These are phyloP conservation scores for Sherardia arvensis DNA, from an alignment of 257 asterid genomes.

Conservation along the genomic window DNA sequence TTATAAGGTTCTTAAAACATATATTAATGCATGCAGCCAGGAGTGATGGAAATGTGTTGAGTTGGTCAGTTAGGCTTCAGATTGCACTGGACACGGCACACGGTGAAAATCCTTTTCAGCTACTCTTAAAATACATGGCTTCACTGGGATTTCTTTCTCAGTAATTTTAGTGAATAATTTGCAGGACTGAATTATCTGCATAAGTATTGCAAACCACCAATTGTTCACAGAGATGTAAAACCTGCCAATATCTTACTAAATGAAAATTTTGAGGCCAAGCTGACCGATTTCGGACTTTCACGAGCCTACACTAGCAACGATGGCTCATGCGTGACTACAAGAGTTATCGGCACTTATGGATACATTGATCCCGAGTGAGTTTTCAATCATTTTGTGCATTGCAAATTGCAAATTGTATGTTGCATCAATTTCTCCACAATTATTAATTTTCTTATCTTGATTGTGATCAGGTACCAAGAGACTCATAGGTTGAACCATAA, in stretches of 20 bases:
- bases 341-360: conserved; percentile 27
- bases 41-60: conserved; percentile 12
- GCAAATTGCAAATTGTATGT: too few species aligned
- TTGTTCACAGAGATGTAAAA: conserved; percentile 41
- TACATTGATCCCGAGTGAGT: conserved; percentile 36
- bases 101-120: conserved; percentile 17
- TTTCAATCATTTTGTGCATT: background rate
- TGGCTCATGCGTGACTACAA: conserved; percentile 16
- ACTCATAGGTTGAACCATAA: conserved; percentile 23
- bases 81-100: conserved; percentile 32
- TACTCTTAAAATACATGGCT: background rate
- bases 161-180: background rate
- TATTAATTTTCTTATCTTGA: background rate
- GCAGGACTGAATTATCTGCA: conserved; percentile 43
- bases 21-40: background rate
- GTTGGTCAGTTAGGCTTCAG: conserved; percentile 32
- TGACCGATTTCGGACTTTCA: conserved; percentile 38
- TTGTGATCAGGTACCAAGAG: conserved; percentile 7
- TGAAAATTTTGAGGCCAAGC: conserved; percentile 23
- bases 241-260: conserved; percentile 27
- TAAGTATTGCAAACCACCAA: conserved; percentile 34
- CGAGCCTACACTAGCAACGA: conserved; percentile 15
- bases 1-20: background rate
- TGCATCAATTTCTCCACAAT: background rate
- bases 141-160: background rate